A percentile compares a stretch with the other conserved stretches of the same genome.
phyloP scores from a whole-genome alignment of 371 early-diverging fungal genomes.

The Mucor irregularis region DNA sequence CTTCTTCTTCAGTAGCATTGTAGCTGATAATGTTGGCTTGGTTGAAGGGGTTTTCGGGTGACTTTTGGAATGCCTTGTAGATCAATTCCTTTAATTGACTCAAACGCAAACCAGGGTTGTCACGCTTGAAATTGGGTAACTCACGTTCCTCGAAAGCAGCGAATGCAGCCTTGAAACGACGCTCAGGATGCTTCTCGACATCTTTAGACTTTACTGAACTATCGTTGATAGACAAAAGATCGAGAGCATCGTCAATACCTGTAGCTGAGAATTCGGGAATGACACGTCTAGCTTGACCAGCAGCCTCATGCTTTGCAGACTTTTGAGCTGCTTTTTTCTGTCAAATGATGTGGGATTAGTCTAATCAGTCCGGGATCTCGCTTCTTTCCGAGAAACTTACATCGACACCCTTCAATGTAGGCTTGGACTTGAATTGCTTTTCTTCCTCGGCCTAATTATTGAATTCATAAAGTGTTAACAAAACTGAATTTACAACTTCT shows the following conservation, averaged over 20 bases:
- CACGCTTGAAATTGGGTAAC: constrained; percentile 60
- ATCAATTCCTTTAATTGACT: constrained; percentile 76
- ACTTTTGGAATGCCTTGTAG: constrained; percentile 79
- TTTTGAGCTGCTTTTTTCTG: constrained; percentile 57
- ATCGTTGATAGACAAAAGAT: constrained; percentile 54
- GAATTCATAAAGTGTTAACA: background rate
- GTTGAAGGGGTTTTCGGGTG: constrained; percentile 87
- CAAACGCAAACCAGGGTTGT: constrained; percentile 75
- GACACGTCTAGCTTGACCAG: constrained; percentile 42
- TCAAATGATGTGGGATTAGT: no score
- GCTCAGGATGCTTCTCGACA: constrained; percentile 83
- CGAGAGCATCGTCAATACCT: constrained; percentile 82
- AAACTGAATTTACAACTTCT: background rate
- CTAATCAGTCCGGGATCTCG: no score
- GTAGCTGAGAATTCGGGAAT: constrained; percentile 71
- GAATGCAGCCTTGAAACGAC: constrained; percentile 81
- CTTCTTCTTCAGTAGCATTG: constrained; percentile 69
- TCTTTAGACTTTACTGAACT: constrained; percentile 44
- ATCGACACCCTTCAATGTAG: constrained; percentile 30
- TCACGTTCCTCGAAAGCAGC: constrained; percentile 71
- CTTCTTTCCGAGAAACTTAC: constrained; percentile 9
- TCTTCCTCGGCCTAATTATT: constrained; percentile 50
- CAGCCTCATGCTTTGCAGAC: constrained; percentile 50
- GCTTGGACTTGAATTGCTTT: constrained; percentile 36
- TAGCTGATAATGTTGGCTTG: constrained; percentile 69